Conservation (phyloP, 2,329 filamentous ascomycete genomes). For the Beauveria australis region DNA sequence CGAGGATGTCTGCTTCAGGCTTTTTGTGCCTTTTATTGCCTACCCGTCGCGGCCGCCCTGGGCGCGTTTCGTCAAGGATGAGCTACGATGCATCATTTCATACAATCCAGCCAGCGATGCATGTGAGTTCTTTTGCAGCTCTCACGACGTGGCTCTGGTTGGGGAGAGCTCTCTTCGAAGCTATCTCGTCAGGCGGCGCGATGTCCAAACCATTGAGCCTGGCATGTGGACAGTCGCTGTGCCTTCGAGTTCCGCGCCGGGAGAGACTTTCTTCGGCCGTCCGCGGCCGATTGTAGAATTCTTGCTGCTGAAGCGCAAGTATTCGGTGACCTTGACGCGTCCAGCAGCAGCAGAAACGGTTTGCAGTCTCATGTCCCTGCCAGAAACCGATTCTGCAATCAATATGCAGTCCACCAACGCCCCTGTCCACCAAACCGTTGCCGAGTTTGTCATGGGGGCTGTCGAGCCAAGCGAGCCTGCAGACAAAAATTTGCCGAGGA, state of each 20-base stretch:
- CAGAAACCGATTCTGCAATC: background rate
- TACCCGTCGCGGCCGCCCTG: background rate
- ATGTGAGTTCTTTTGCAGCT: constrained; percentile 2
- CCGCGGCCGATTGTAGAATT: background rate
- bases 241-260: background rate
- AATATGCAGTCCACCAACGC: background rate
- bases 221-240: constrained; percentile 6
- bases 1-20: background rate
- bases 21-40: background rate
- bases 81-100: background rate
- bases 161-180: background rate
- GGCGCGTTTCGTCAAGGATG: background rate
- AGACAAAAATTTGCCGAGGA: background rate
- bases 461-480: background rate
- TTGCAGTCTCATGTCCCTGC: background rate
- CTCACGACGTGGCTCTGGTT: background rate
- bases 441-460: constrained; percentile 5
- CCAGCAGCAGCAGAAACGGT: background rate
- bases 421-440: background rate
- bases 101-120: constrained; percentile 1
- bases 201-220: background rate
- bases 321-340: background rate
- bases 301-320: constrained; percentile 2
- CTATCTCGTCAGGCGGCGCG: background rate
- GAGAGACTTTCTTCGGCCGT: background rate